Evolutionary conservation across 495 filamentous ascomycete genomes (phyloP), one percentile per base, ranked within the genome.

Genomic region (Xylaria curta): DNA sequence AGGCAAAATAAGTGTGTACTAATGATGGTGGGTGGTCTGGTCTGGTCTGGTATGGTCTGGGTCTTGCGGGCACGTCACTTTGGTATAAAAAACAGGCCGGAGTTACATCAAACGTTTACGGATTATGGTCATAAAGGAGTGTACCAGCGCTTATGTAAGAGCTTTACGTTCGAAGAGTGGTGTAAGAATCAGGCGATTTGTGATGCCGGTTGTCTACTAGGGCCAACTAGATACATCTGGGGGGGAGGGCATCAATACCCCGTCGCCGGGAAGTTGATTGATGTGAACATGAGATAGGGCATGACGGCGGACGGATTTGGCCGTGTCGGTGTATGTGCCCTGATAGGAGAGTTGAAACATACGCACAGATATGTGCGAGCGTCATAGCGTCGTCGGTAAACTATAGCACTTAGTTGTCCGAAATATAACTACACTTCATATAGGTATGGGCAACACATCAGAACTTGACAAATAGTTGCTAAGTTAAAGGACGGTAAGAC

Each of bases 71-170:
- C 44, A 26, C 28, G 31, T 66, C 63, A 66, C 26, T 51, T 53
- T 21, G 26, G 63, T 49, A 10, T 31, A 56, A 4, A 28, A 56
- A 56, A 36, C 0, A 42, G 49, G 31, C 38, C 33, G 65, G 47
- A 67, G 65, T 67, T 67, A 24, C 19, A 56, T 67, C 31, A 66
- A 53, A 28, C n/a, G 19, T 66, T 66, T 66, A 36, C 28, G 63
- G 46, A 38, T 66, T 51, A 26, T 19, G 7, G 49, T 42, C 36
- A 40, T 53, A 42, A 54, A 56, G 49, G 49, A 42, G 65, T 47
- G 31, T 56, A 40, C 42, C 28, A 56, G 33, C 49, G 49, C 36
- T 36, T 49, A 28, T 54, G 49, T 56, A 40, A 67, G 26, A 54
- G 58, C 47, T 56, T 42, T 33, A 44, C 28, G 12, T 28, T 63